These are phyloP conservation scores for Zarea fungicola DNA, from an alignment of 2,329 filamentous ascomycete genomes.

Conservation along the genomic window DNA sequence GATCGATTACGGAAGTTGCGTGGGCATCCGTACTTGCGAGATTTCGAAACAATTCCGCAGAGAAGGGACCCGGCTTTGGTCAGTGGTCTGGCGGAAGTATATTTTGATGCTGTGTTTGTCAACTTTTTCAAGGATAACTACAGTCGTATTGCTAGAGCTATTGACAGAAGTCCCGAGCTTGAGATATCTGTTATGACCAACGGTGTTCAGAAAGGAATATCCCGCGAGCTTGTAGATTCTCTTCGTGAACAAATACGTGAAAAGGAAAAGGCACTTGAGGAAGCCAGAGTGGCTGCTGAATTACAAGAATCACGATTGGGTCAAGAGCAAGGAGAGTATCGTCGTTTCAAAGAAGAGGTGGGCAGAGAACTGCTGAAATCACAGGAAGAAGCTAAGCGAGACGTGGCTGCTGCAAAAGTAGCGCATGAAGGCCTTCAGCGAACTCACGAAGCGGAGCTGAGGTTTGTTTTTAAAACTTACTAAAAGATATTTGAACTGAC, in stretches of 20 bases:
- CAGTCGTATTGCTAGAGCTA: slow-evolving; percentile 72
- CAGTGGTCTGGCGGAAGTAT: slow-evolving; percentile 67
- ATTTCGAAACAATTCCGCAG: slow-evolving; percentile 83
- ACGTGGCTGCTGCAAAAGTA: slow-evolving; percentile 27
- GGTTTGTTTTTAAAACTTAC: slow-evolving; percentile 30
- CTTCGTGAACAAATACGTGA: slow-evolving; percentile 73
- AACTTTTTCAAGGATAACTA: slow-evolving; percentile 97
- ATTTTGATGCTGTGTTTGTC: slow-evolving; percentile 80
- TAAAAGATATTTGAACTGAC: slow-evolving; percentile 15
- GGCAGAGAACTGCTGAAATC: slow-evolving; percentile 42
- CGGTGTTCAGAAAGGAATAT: slow-evolving; percentile 81
- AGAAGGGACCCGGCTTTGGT: slow-evolving; percentile 46
- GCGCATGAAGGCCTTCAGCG: slow-evolving; percentile 67
- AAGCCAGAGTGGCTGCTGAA: slow-evolving; percentile 39
- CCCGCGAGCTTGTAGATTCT: slow-evolving; percentile 86
- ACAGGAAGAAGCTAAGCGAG: slow-evolving; percentile 39
- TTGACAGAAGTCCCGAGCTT: slow-evolving; percentile 84
- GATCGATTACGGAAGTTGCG: slow-evolving; percentile 74
- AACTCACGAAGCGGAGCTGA: slow-evolving; percentile 62
- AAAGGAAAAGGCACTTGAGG: slow-evolving; percentile 51
- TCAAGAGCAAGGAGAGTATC: slow-evolving; percentile 69
- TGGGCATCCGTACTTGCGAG: slow-evolving; percentile 71
- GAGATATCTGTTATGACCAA: slow-evolving; percentile 78
- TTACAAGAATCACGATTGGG: slow-evolving; percentile 52
- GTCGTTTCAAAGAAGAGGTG: slow-evolving; percentile 56